Evolutionary conservation across 768 basidiomycete genomes (phyloP).

Genomic region (Lactarius deliciosus): DNA sequence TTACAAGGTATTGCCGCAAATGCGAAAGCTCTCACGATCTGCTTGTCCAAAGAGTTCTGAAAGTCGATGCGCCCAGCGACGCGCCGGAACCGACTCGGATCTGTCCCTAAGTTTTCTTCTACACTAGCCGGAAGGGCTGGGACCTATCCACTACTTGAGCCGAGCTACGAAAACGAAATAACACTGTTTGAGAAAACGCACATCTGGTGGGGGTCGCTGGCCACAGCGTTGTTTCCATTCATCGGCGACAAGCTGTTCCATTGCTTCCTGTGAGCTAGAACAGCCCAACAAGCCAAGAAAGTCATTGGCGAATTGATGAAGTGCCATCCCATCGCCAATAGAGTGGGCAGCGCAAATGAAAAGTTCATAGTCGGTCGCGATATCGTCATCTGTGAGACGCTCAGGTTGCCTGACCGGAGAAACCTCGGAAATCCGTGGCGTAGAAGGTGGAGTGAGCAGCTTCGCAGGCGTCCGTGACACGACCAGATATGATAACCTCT

Average conservation of each 20-base stretch:
- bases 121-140: conserved; percentile 26
- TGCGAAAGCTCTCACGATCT: conserved; percentile 33
- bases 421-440: conserved; percentile 32
- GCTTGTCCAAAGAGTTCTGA: conserved; percentile 33
- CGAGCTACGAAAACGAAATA: not conserved
- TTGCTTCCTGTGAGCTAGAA: conserved; percentile 34
- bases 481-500: conserved; percentile 65
- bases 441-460: conserved; percentile 38
- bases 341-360: conserved; percentile 79
- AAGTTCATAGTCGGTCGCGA: conserved; percentile 50
- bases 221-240: conserved; percentile 40
- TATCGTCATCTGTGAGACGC: conserved; percentile 21
- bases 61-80: conserved; percentile 38
- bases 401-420: conserved; percentile 25
- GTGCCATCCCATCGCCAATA: conserved; percentile 84
- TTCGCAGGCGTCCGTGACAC: conserved; percentile 39
- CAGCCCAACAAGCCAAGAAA: conserved; percentile 64
- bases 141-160: conserved; percentile 10
- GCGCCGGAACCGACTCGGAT: conserved; percentile 32
- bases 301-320: conserved; percentile 80
- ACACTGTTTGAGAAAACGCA: not conserved
- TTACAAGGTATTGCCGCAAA: not conserved
- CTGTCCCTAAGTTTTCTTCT: conserved; percentile 37
- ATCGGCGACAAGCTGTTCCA: conserved; percentile 35
- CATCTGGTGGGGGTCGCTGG: conserved; percentile 25